These are phyloP conservation scores for Nitzschia inconspicua DNA, from an alignment of 108 stramenopile genomes.

Conservation along the genomic window DNA sequence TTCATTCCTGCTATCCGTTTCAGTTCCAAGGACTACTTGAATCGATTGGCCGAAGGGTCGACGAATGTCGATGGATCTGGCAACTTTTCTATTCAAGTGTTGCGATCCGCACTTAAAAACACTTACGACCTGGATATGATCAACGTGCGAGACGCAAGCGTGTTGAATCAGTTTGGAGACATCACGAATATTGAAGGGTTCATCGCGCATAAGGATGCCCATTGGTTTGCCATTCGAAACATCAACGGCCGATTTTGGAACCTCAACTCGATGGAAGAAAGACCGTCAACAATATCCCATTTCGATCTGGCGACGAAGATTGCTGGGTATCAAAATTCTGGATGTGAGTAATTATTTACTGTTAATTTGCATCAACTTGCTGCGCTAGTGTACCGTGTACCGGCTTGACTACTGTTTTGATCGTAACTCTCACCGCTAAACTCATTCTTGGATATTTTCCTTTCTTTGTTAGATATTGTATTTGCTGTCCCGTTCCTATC, in stretches of 20 bases:
- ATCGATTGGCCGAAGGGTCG: constrained; percentile 62
- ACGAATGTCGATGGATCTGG: constrained; percentile 78
- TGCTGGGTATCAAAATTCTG: constrained; percentile 57
- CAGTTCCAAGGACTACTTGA: constrained; percentile 65
- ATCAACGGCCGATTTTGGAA: constrained; percentile 85
- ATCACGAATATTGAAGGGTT: constrained; percentile 72
- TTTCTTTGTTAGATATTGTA: constrained; percentile 3
- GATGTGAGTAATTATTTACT: constrained; percentile 11
- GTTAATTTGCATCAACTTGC: too few species aligned
- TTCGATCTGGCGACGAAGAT: constrained; percentile 75
- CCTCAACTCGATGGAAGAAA: constrained; percentile 67
- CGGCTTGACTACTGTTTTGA: too few species aligned
- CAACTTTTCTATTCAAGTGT: constrained; percentile 83
- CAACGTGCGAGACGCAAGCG: constrained; percentile 47
- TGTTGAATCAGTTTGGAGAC: constrained; percentile 21
- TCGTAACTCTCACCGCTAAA: neutral
- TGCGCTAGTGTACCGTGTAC: too few species aligned
- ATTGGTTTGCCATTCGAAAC: constrained; percentile 90
- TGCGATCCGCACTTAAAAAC: constrained; percentile 55
- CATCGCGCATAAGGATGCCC: constrained; percentile 65
- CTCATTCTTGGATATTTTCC: neutral
- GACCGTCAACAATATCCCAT: constrained; percentile 71
- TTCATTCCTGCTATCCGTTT: neutral
- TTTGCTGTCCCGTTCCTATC: constrained; percentile 22
- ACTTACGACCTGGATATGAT: constrained; percentile 43